Base-by-base conservation (phyloP, 495 filamentous ascomycete species). In the Amniculicola lignicola region DNA sequence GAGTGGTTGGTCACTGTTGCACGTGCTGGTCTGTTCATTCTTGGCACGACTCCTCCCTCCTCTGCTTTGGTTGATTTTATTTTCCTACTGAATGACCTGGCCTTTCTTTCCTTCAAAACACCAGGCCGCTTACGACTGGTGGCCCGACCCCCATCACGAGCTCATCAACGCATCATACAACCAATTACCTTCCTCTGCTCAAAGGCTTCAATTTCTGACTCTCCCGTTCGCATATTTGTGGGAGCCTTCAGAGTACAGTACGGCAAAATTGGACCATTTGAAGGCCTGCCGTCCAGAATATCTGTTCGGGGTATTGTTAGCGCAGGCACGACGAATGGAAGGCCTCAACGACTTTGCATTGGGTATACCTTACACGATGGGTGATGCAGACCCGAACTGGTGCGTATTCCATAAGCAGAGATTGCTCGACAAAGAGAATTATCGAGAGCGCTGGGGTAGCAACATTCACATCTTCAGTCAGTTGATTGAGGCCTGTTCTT, bases 151-250 rank as follows among this genome's bases (percentile, higher is more conserved):
- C 3, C 19, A 33, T 11, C 7, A 18, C 21, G 51, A 55, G 2
- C 5, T 55, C 7, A 38, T 47, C 28, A 25, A 46, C 16, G 15
- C 2, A 4, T 40, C 36, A 19, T 55, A 55, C 27, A 33, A 47
- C 10, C 37, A 47, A 3, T 21, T 55, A 18, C 51, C 51, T 11
- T 1, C 28, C 12, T 33, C 51, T 2, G 18, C 28, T 27, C 6
- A 5, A 18, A 18, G 37, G 14, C 6, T 40, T 25, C 48, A 37
- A 29, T 33, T 25, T 12, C 23, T 52, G 2, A 22, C 42, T 11
- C 2, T 25, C 4, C n/a, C 27, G 10, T 10, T 23, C 9, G 10
- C 48, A 6, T 52, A 40, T 28, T 40, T 42, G 16, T 37, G 16
- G 24, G 11, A n/a, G 10, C 18, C 22, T 4, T 5, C 23, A 12